phyloP scores from a whole-genome alignment of 2,329 filamentous ascomycete genomes.

The Alternaria alternata region DNA sequence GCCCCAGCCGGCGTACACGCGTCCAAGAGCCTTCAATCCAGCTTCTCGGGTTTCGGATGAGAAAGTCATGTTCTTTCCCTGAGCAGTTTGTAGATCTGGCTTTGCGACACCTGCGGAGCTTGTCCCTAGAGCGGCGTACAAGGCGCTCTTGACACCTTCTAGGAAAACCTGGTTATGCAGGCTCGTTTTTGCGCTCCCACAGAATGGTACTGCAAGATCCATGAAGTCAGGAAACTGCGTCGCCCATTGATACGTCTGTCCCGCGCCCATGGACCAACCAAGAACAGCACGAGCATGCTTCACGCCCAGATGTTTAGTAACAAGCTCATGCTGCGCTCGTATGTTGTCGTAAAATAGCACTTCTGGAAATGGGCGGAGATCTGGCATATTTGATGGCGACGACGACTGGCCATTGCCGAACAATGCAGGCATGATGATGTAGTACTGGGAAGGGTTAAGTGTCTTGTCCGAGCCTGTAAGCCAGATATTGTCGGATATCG shows the following conservation, averaged over 20 bases:
- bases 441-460: slow-evolving; percentile 70
- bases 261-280: slow-evolving; percentile 77
- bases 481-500: slow-evolving; percentile 77
- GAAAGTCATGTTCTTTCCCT: slow-evolving; percentile 53
- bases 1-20: slow-evolving; percentile 83
- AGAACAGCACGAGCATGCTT: slow-evolving; percentile 68
- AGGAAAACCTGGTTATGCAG: slow-evolving; percentile 74
- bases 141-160: slow-evolving; percentile 68
- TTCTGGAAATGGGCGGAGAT: slow-evolving; percentile 66
- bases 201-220: slow-evolving; percentile 72
- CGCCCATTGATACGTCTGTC: slow-evolving; percentile 71
- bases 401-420: slow-evolving; percentile 75
- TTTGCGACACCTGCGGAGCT: slow-evolving; percentile 59
- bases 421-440: slow-evolving; percentile 72
- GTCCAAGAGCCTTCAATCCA: slow-evolving; percentile 74
- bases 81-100: slow-evolving; percentile 34
- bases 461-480: slow-evolving; percentile 72
- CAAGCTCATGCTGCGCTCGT: slow-evolving; percentile 69
- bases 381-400: slow-evolving; percentile 69
- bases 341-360: slow-evolving; percentile 75
- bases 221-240: slow-evolving; percentile 71
- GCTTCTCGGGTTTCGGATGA: slow-evolving; percentile 61
- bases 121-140: slow-evolving; percentile 66
- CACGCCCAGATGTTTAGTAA: slow-evolving; percentile 70
- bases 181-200: slow-evolving; percentile 69